These are phyloP conservation scores for Gypsophila paniculata DNA, from an alignment of 179 eudicot species.

Conservation along the genomic window DNA sequence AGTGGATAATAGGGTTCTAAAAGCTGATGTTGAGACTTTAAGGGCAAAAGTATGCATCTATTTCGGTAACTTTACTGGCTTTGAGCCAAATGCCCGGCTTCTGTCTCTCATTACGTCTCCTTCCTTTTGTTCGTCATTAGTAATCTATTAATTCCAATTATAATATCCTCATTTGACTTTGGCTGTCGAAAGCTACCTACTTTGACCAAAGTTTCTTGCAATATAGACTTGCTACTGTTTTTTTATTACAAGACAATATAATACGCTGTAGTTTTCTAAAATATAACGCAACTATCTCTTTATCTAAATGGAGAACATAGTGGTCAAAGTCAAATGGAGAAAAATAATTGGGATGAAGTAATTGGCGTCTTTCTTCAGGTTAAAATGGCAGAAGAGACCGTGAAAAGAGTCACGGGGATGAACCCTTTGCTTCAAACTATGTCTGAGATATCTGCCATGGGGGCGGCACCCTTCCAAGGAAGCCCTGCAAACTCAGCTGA, in stretches of 20 bases:
- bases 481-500: constrained; percentile 75
- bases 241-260: no score
- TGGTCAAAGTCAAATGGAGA: neutral
- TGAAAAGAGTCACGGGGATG: constrained; percentile 81
- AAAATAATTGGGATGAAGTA: neutral
- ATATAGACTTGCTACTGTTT: neutral
- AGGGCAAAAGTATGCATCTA: constrained; percentile 74
- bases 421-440: constrained; percentile 72
- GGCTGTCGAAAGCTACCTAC: neutral
- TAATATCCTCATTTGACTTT: neutral
- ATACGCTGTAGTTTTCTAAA: no score
- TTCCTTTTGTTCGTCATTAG: neutral
- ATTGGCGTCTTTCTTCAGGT: constrained; percentile 43
- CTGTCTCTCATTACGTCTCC: neutral
- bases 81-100: neutral
- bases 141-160: neutral
- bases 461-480: constrained; percentile 48
- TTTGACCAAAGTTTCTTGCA: neutral
- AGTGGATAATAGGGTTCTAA: constrained; percentile 91
- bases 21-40: constrained; percentile 93
- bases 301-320: neutral
- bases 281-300: neutral
- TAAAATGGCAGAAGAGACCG: constrained; percentile 95
- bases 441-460: constrained; percentile 67
- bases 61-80: neutral